Evolutionary conservation across 495 filamentous ascomycete genomes (phyloP), one percentile per base, ranked within the genome.

Genomic region (Jackrogersella minutella): DNA sequence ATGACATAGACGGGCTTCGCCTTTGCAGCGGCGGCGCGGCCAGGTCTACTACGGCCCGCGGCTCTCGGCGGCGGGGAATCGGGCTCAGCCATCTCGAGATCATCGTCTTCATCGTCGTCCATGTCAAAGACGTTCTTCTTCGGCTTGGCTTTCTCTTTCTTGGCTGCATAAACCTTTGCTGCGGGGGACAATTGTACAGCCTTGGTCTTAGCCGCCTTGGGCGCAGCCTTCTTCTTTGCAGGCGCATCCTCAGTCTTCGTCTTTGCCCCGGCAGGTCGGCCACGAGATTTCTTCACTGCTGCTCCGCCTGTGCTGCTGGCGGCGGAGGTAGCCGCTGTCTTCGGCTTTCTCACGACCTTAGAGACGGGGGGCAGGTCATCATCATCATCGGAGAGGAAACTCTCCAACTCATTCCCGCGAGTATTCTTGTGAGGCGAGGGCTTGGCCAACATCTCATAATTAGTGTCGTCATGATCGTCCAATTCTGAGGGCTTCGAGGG

Each of bases 151-250:
- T 88, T 83, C 49, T 49, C 56, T 60, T 81, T 79, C 79, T 91
- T 93, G 1, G 87, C 85, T 13, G 89, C 90, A 73, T 95, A 94
- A 0, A 88, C 90, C 74, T 94, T 95, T 10, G 91, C 91, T 5
- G 90, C 91, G 0, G 92, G 91, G 9, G 90, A 92, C 13, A 92
- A 79, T 4, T 77, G 64, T 6, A 75, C 71, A 17, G 75, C 60
- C 46, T 78, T 79, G 16, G 72, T 2, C 40, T 43, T 43, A 13
- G 40, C 40, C 17, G 40, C 40, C 17, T 46, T 46, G 11, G 41
- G 41, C 4, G 41, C 77, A 47, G 66, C 54, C 1, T 69, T 33
- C 16, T 68, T 72, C 71, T 85, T 85, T 50, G 61, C 58, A 2
- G 73, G 63, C 8, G 70, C 62, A 16, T 63, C 64, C 1, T 73